Conservation (phyloP, 116 monocot species). For the Iris pallida region DNA sequence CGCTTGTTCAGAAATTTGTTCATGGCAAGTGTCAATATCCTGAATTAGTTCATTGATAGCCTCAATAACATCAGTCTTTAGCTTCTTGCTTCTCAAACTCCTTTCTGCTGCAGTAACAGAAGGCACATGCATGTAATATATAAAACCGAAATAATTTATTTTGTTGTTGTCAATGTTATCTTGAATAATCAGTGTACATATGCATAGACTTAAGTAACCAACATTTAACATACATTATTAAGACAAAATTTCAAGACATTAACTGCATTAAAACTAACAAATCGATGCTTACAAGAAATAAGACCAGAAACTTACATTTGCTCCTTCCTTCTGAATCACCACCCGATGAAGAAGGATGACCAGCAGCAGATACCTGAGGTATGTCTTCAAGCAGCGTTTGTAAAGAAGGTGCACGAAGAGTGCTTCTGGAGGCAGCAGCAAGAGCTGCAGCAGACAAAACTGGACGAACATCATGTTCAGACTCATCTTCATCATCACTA, state of each 20-base stretch:
- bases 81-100: slow-evolving; percentile 55
- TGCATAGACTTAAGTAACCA: background rate
- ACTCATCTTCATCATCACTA: slow-evolving; percentile 71
- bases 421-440: slow-evolving; percentile 91
- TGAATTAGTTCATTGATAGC: slow-evolving; percentile 92
- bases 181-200: background rate
- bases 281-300: background rate
- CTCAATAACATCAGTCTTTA: slow-evolving; percentile 96
- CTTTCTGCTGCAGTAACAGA: slow-evolving; percentile 63
- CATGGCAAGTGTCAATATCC: slow-evolving; percentile 92
- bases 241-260: background rate
- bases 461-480: slow-evolving; percentile 40
- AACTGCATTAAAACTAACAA: background rate
- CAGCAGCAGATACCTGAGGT: slow-evolving; percentile 39
- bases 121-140: slow-evolving; percentile 7
- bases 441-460: slow-evolving; percentile 64
- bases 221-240: background rate
- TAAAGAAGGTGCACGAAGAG: slow-evolving; percentile 89
- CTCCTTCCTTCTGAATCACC: slow-evolving; percentile 97
- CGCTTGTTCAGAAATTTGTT: slow-evolving; percentile 94
- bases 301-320: slow-evolving; percentile 51
- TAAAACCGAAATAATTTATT: background rate
- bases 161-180: background rate
- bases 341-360: slow-evolving; percentile 60
- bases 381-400: slow-evolving; percentile 91